Conservation (phyloP, 1,284 basidiomycete genomes). For the Fomitopsis palustris region DNA sequence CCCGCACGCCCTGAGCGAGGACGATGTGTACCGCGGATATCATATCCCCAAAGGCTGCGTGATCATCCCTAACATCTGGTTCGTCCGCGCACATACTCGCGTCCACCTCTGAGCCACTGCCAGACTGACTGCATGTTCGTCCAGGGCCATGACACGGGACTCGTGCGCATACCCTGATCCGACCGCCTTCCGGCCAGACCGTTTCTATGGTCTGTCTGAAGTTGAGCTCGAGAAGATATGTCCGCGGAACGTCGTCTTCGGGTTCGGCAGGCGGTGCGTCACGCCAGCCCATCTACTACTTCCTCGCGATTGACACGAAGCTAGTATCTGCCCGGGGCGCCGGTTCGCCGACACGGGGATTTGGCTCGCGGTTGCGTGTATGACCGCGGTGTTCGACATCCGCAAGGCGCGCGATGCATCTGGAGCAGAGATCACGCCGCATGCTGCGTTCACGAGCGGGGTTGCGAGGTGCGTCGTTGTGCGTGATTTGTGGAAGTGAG, state of each 20-base stretch:
- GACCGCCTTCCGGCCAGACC: slow-evolving; percentile 29
- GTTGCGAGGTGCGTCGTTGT: not conserved
- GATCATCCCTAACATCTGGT: slow-evolving; percentile 48
- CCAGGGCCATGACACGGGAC: slow-evolving; percentile 30
- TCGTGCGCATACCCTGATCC: slow-evolving; percentile 24
- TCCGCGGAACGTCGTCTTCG: slow-evolving; percentile 11
- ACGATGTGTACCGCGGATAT: slow-evolving; percentile 47
- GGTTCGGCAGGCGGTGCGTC: slow-evolving; percentile 14
- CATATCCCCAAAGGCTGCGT: slow-evolving; percentile 42
- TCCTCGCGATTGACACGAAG: not conserved
- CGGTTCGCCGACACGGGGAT: not conserved
- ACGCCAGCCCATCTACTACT: not conserved
- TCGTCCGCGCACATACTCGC: not conserved
- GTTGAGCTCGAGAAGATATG: not conserved
- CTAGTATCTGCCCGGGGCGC: not conserved
- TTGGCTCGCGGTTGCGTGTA: not conserved
- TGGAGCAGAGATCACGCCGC: not conserved
- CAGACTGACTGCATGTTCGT: not conserved
- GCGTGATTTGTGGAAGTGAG: not conserved
- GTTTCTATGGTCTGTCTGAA: slow-evolving; percentile 5
- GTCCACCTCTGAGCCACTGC: not conserved
- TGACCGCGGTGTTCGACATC: not conserved
- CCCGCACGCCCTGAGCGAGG: slow-evolving; percentile 45
- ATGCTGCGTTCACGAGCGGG: not conserved
- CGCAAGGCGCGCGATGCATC: not conserved